These are phyloP conservation scores for Penicillium crustosum DNA, from an alignment of 2,329 filamentous ascomycete genomes.

Conservation along the genomic window DNA sequence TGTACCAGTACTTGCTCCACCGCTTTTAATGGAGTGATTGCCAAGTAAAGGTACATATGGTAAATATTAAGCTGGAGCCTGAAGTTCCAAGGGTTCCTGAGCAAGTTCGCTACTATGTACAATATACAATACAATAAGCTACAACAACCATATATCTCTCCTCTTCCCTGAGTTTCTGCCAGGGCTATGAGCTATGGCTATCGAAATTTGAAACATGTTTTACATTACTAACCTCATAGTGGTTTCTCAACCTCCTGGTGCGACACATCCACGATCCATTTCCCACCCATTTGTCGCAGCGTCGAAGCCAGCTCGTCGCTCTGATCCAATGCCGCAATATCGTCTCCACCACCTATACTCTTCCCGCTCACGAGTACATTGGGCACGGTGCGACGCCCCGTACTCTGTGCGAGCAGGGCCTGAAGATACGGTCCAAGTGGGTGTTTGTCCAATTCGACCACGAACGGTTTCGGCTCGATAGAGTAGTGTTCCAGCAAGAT, in stretches of 20 bases:
- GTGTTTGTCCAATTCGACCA: slow-evolving; percentile 88
- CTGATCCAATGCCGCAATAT: slow-evolving; percentile 70
- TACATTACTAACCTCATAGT: slow-evolving; percentile 8
- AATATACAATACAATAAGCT: slow-evolving; percentile 4
- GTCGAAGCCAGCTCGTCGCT: slow-evolving; percentile 68
- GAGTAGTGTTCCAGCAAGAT: slow-evolving; percentile 81
- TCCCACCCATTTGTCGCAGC: slow-evolving; percentile 71
- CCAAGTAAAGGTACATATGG: slow-evolving; percentile 2
- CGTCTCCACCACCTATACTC: slow-evolving; percentile 88
- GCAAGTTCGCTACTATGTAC: slow-evolving; percentile 4
- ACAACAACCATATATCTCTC: not conserved
- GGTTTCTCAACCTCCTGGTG: slow-evolving; percentile 18
- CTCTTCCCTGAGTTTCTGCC: not conserved
- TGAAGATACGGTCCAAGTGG: slow-evolving; percentile 73
- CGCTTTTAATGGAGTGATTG: not conserved
- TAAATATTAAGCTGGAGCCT: slow-evolving; percentile 1
- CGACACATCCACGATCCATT: slow-evolving; percentile 53
- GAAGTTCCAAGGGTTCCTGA: not conserved
- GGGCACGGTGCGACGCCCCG: slow-evolving; percentile 81
- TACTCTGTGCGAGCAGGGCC: slow-evolving; percentile 67
- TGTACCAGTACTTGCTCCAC: slow-evolving; percentile 6
- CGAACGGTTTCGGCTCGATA: slow-evolving; percentile 77
- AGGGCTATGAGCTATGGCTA: not conserved
- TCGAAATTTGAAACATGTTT: slow-evolving; percentile 3
- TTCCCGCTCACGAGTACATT: slow-evolving; percentile 86